A percentile compares a stretch with the other conserved stretches of the same genome.
phyloP scores from a whole-genome alignment of 768 basidiomycete genomes.

The Suillus subalutaceus region DNA sequence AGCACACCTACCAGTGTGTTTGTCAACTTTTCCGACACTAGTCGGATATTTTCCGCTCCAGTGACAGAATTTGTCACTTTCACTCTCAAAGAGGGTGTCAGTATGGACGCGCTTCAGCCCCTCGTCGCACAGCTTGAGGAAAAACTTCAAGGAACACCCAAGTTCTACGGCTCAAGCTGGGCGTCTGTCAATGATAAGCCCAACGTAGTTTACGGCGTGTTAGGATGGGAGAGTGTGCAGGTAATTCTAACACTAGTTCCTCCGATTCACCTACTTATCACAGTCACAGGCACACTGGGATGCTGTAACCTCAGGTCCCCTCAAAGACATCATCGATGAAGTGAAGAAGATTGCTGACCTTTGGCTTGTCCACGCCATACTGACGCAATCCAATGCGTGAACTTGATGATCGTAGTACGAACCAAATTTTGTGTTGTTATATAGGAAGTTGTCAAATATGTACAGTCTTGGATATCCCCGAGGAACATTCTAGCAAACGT shows the following conservation, averaged over 20 bases:
- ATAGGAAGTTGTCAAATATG: not conserved
- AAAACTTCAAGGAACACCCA: constrained; percentile 20
- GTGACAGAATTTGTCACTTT: constrained; percentile 38
- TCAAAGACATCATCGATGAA: constrained; percentile 31
- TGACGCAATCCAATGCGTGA: constrained; percentile 19
- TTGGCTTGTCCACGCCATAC: constrained; percentile 34
- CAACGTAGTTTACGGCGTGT: constrained; percentile 30
- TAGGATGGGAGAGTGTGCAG: constrained; percentile 42
- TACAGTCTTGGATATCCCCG: not conserved
- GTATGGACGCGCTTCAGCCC: constrained; percentile 21
- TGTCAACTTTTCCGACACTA: constrained; percentile 28
- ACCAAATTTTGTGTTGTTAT: not conserved
- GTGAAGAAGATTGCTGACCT: constrained; percentile 30
- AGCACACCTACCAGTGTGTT: constrained; percentile 18
- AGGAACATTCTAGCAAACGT: not conserved
- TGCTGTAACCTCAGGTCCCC: constrained; percentile 31
- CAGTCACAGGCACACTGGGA: constrained; percentile 36
- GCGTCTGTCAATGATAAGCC: constrained; percentile 22
- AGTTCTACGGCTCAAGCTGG: constrained; percentile 36
- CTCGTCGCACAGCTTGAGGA: constrained; percentile 28
- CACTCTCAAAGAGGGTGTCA: constrained; percentile 27
- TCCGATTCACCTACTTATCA: constrained; percentile 3
- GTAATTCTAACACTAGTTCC: constrained; percentile 20
- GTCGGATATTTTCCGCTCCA: constrained; percentile 26
- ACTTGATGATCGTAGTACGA: not conserved